Percentiles rank a stretch among this genome's conserved stretches.
Conservation (phyloP, 805 yeast genomes). For the Blastobotrys americana region DNA sequence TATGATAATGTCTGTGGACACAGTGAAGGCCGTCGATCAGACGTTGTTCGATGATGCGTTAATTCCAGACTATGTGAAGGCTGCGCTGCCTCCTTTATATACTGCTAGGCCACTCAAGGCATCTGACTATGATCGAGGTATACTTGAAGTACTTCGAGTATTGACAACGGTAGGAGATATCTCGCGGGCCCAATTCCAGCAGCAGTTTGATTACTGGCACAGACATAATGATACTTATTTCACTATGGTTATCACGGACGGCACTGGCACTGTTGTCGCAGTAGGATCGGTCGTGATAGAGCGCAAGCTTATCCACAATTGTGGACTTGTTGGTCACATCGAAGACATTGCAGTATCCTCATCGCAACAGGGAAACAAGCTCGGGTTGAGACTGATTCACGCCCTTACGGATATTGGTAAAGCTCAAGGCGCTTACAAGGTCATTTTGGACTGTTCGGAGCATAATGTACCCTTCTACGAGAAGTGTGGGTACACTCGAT, state of each 20-base stretch:
- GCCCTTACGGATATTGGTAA: conserved; percentile 54
- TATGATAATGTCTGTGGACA: conserved; percentile 3
- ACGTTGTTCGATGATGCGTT: conserved; percentile 21
- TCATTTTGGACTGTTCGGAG: conserved; percentile 82
- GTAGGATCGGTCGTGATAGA: conserved; percentile 79
- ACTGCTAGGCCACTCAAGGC: conserved; percentile 48
- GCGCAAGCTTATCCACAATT: conserved; percentile 67
- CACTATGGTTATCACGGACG: conserved; percentile 59
- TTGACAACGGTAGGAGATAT: conserved; percentile 82
- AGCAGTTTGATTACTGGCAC: conserved; percentile 54
- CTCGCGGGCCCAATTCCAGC: conserved; percentile 41
- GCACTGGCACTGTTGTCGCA: conserved; percentile 55
- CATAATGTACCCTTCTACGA: conserved; percentile 78
- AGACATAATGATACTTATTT: conserved; percentile 46
- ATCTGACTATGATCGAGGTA: conserved; percentile 56
- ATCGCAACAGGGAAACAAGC: conserved; percentile 72
- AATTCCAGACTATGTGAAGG: conserved; percentile 23
- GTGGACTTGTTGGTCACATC: conserved; percentile 86
- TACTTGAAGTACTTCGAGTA: conserved; percentile 52
- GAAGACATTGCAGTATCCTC: conserved; percentile 83
- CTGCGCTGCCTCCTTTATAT: conserved; percentile 55
- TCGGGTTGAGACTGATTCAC: conserved; percentile 64
- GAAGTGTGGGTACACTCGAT: conserved; percentile 69
- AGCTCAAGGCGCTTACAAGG: conserved; percentile 69
- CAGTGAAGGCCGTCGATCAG: conserved; percentile 8